Base-by-base conservation (phyloP, 2,329 filamentous ascomycete genomes). In the Trichophyton mentagrophytes region DNA sequence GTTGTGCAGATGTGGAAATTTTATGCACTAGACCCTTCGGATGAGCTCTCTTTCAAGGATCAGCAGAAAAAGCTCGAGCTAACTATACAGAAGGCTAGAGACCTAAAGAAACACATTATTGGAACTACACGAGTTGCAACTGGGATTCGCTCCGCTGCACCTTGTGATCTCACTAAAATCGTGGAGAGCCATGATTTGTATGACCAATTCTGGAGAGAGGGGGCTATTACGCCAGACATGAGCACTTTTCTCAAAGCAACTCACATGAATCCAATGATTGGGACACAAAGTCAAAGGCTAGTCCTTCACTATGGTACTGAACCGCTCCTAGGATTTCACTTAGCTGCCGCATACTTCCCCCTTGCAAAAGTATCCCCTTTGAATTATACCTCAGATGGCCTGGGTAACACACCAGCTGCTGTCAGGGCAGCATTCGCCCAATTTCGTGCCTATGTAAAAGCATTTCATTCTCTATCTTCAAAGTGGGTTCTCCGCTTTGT, bases 271-370 rank as follows among this genome's bases (percentile, higher is more conserved):
- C 73, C 72, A n/a, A 70, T 82, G 64, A 81, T 82, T 44, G 67
- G 78, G 44, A 70, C 74, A 25, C 66, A 63, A n/a, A 64, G 72
- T 25, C 61, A 65, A 42, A 49, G 68, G n/a, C 70, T 71, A 1
- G 63, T 71, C 1, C 69, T 84, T 30, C 77, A 80, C 61, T 78
- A 79, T 66, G 74, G 71, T 3, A 75, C 74, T 3, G 73, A 85
- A 62, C 82, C 83, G 0, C 63, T 83, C 0, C 66, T 79, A 4
- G 78, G 82, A 1, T 86, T 81, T 61, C 82, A 85, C 68, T 73
- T 85, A n/a, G 79, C 80, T 1, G 70, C 75, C 0, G 79, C 76
- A 1, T 76, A 74, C 61, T 72, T 73, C 1, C 66, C 72, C 0
- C 69, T 80, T 1, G 64, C 70, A 0, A 66, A 74, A 3, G 58